Conservation (phyloP, 2,329 filamentous ascomycete genomes). For the Diaporthe capsici region DNA sequence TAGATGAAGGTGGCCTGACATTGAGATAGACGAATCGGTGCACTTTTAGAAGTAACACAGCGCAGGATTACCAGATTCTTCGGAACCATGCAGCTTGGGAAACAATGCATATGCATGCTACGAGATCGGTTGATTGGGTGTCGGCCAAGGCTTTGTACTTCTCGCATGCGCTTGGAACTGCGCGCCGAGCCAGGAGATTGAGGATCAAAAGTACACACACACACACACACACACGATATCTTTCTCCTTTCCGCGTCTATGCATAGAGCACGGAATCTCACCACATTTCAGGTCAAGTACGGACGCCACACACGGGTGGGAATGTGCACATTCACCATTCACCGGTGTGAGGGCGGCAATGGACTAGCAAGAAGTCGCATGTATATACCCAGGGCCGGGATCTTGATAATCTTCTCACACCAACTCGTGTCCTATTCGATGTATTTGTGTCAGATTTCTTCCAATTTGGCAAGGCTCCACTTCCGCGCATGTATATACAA, state of each 20-base stretch:
- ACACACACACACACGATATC: background rate
- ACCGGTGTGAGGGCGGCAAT: background rate
- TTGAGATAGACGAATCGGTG: background rate
- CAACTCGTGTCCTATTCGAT: background rate
- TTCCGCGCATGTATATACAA: background rate
- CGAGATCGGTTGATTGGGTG: background rate
- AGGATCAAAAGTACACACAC: constrained; percentile 14
- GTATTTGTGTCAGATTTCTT: background rate
- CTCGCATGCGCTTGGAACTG: background rate
- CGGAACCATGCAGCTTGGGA: background rate
- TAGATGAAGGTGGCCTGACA: background rate
- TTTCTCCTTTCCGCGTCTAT: background rate
- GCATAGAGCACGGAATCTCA: background rate
- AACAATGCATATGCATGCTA: background rate
- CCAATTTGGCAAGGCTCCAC: background rate
- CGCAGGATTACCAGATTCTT: constrained; percentile 1
- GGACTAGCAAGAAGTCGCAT: background rate
- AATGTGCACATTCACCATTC: background rate
- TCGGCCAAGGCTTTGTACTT: constrained; percentile 9
- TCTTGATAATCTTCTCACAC: background rate
- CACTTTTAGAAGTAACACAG: background rate
- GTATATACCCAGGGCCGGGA: background rate
- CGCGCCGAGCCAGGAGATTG: background rate
- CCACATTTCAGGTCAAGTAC: background rate
- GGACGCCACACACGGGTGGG: constrained; percentile 2